phyloP scores from a whole-genome alignment of 371 early-diverging fungal genomes.

The Lichtheimia ornata region DNA sequence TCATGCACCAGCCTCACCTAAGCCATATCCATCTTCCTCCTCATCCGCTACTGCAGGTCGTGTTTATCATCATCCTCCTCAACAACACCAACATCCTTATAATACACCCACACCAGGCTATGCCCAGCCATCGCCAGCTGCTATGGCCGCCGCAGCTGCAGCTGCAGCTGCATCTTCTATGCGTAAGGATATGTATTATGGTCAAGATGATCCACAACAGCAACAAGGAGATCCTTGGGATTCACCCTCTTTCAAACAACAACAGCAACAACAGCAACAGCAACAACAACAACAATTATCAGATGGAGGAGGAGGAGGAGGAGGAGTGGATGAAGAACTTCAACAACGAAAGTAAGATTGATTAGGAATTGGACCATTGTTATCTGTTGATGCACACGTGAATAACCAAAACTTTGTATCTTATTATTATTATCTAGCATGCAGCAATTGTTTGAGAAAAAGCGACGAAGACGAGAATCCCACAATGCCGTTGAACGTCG shows the following conservation, averaged over 20 bases:
- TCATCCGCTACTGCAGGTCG: slow-evolving; percentile 4
- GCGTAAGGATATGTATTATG: slow-evolving; percentile 11
- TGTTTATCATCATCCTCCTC: not conserved
- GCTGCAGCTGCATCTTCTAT: slow-evolving; percentile 4
- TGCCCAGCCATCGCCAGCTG: slow-evolving; percentile 12
- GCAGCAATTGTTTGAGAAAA: slow-evolving; percentile 47
- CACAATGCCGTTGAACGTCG: slow-evolving; percentile 81
- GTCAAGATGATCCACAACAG: slow-evolving; percentile 10
- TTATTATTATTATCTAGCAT: slow-evolving; percentile 24
- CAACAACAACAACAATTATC: slow-evolving; percentile 9
- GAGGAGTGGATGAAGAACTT: slow-evolving; percentile 37
- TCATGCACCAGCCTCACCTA: slow-evolving; percentile 20
- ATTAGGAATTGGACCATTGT: slow-evolving; percentile 3
- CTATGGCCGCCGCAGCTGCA: slow-evolving; percentile 7
- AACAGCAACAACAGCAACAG: slow-evolving; percentile 1
- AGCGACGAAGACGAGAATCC: slow-evolving; percentile 39
- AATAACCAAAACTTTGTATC: not conserved
- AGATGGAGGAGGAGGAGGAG: slow-evolving; percentile 23
- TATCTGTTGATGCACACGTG: not conserved
- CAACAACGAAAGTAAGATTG: slow-evolving; percentile 40
- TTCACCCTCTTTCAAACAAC: not conserved
- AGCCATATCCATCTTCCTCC: slow-evolving; percentile 18
- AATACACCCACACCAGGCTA: slow-evolving; percentile 14
- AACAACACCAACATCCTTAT: slow-evolving; percentile 13
- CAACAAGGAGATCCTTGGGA: slow-evolving; percentile 1